phyloP scores from a whole-genome alignment of 1,139 yeast species.

The Oligophagozyma castellii region DNA sequence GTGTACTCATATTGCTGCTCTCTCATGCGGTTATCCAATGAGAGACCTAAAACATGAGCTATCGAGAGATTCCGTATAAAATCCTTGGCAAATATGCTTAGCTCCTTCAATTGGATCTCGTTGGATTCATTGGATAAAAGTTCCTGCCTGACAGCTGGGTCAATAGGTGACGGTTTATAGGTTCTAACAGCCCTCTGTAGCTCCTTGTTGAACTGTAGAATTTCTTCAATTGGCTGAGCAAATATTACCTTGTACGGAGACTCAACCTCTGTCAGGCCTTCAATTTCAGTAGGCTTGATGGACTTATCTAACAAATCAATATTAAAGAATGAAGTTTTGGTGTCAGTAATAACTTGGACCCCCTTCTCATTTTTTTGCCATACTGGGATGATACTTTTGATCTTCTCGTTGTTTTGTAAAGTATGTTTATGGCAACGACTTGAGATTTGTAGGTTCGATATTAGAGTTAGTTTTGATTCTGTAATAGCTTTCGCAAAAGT shows the following conservation, averaged over 20 bases:
- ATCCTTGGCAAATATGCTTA: slow-evolving; percentile 15
- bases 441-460: slow-evolving; percentile 8
- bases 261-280: neutral
- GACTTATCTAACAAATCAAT: too few species aligned
- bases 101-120: slow-evolving; percentile 16
- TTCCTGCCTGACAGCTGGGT: slow-evolving; percentile 12
- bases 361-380: too few species aligned
- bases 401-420: neutral
- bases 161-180: slow-evolving; percentile 10
- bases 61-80: slow-evolving; percentile 10
- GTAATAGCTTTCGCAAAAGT: slow-evolving; percentile 10
- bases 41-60: slow-evolving; percentile 16
- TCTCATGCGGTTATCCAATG: slow-evolving; percentile 21
- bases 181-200: slow-evolving; percentile 8
- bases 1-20: slow-evolving; percentile 26
- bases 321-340: slow-evolving; percentile 9
- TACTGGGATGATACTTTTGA: neutral
- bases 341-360: slow-evolving; percentile 1
- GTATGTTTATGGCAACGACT: slow-evolving; percentile 7
- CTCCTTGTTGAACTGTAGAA: slow-evolving; percentile 7
- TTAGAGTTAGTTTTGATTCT: slow-evolving; percentile 10
- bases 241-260: slow-evolving; percentile 4
- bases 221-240: slow-evolving; percentile 15
- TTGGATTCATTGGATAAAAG: slow-evolving; percentile 13
- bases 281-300: slow-evolving; percentile 4